Conservation (phyloP, 2,329 filamentous ascomycete genomes). For the Pseudocercospora vitis region DNA sequence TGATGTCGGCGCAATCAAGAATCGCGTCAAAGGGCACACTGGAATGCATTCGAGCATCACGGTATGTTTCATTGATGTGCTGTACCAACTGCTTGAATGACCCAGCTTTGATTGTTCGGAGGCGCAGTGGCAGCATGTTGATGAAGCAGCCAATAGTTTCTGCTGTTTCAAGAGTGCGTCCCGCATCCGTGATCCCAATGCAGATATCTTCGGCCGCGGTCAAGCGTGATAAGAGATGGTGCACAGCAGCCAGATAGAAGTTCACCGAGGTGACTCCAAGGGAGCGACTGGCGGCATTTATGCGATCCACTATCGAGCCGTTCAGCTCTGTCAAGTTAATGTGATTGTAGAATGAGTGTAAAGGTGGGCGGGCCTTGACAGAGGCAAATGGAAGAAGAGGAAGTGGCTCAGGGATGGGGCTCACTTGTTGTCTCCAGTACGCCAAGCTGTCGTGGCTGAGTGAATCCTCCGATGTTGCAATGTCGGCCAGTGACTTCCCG, state of each 20-base stretch:
- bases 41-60: conserved; percentile 32
- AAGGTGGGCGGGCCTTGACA: conserved; percentile 13
- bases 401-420: conserved; percentile 6
- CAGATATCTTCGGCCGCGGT: conserved; percentile 36
- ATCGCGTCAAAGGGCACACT: conserved; percentile 39
- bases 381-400: conserved; percentile 22
- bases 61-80: conserved; percentile 15
- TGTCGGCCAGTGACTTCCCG: conserved; percentile 10
- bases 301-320: conserved; percentile 9
- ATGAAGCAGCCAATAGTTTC: conserved; percentile 42
- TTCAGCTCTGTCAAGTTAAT: conserved; percentile 6
- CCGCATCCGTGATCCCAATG: conserved; percentile 46
- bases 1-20: conserved; percentile 33
- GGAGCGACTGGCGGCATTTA: conserved; percentile 14
- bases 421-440: conserved; percentile 16
- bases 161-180: conserved; percentile 34
- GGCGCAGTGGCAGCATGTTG: conserved; percentile 43
- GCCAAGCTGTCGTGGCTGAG: conserved; percentile 1
- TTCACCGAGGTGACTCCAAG: conserved; percentile 33
- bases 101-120: conserved; percentile 13
- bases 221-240: conserved; percentile 35
- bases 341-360: conserved; percentile 14
- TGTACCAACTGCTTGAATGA: conserved; percentile 16
- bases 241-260: conserved; percentile 41
- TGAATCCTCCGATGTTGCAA: conserved; percentile 6